Base-by-base conservation (phyloP, 2,329 filamentous ascomycete species). In the Madurella fahalii region DNA sequence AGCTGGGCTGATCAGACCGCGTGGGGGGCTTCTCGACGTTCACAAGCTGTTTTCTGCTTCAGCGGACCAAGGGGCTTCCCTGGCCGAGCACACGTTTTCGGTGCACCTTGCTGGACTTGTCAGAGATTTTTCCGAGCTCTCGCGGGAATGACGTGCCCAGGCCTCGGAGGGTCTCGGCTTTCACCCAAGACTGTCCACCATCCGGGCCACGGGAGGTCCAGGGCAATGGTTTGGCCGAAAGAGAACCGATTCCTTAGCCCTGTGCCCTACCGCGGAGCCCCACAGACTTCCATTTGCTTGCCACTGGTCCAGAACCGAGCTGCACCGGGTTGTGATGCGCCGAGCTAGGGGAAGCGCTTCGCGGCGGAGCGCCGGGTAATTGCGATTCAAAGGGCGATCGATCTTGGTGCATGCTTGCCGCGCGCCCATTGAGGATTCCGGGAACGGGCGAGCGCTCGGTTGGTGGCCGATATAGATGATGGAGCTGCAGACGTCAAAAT, bases 321-420 rank as follows among this genome's bases (percentile, higher is more conserved):
- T 60, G 51, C 42, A 53, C 50, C 44, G 42, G 50, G 49, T 50
- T 58, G 44, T 53, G 50, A 44, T 52, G 50, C 43, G 49, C 42
- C 25, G 41, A 40, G 54, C 51, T 52, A 54, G 53, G 56, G 48
- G 50, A 50, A 61, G 56, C 47, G 25, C 25, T 40, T 50, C 17
- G 52, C 52, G 53, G 59, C 42, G 53, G 61, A 64, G 57, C 57
- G 59, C 58, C 61, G 62, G 62, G 41, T 62, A 62, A 64, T 58
- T 61, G 58, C 58, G 53, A 50, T 40, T 53, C 44, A 39, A 50
- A 51, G 55, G 53, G 53, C 57, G 58, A 62, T 61, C 60, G 55
- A 60, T 58, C 58, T 60, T 53, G 50, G 58, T 54, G 58, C 56
- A 56, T 48, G 58, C 30, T 43, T 50, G 51, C 53, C 57, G 43